Evolutionary conservation across 768 basidiomycete genomes (phyloP).

Genomic region (Trametes cinnabarina): DNA sequence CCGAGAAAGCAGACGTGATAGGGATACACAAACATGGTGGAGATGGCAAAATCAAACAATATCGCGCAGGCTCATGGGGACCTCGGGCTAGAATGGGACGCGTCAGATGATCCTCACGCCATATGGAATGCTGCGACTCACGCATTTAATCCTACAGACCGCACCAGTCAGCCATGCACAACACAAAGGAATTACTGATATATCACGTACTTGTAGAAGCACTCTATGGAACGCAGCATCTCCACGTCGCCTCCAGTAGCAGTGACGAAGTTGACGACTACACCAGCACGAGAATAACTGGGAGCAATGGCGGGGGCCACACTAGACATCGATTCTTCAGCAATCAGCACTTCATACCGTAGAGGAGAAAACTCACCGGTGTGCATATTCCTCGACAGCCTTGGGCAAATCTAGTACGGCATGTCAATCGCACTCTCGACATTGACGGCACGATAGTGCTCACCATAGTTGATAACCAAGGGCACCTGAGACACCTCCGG

Average conservation of each 20-base stretch:
- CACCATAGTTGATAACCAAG: slow-evolving; percentile 93
- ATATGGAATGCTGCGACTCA: slow-evolving; percentile 38
- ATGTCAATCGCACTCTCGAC: not conserved
- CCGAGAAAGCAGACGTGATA: slow-evolving; percentile 45
- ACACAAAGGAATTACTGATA: not conserved
- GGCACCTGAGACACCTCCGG: slow-evolving; percentile 89
- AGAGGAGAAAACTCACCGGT: slow-evolving; percentile 54
- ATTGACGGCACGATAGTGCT: slow-evolving; percentile 14
- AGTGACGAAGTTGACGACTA: slow-evolving; percentile 95
- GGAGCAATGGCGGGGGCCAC: slow-evolving; percentile 88
- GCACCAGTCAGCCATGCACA: slow-evolving; percentile 1
- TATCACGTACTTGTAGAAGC: slow-evolving; percentile 84
- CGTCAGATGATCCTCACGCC: slow-evolving; percentile 24
- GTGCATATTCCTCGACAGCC: slow-evolving; percentile 96
- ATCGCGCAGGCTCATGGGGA: slow-evolving; percentile 87
- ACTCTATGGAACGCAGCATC: slow-evolving; percentile 97
- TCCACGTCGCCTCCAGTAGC: slow-evolving; percentile 98
- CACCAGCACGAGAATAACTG: slow-evolving; percentile 81
- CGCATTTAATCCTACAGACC: slow-evolving; percentile 64
- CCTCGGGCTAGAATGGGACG: slow-evolving; percentile 67
- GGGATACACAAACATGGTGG: slow-evolving; percentile 71
- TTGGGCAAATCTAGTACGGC: slow-evolving; percentile 71
- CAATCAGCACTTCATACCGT: not conserved
- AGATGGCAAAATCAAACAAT: slow-evolving; percentile 61
- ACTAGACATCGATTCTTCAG: slow-evolving; percentile 37